These are phyloP conservation scores for Penicillium glabrum DNA, from an alignment of 2,329 filamentous ascomycete species.

Conservation along the genomic window DNA sequence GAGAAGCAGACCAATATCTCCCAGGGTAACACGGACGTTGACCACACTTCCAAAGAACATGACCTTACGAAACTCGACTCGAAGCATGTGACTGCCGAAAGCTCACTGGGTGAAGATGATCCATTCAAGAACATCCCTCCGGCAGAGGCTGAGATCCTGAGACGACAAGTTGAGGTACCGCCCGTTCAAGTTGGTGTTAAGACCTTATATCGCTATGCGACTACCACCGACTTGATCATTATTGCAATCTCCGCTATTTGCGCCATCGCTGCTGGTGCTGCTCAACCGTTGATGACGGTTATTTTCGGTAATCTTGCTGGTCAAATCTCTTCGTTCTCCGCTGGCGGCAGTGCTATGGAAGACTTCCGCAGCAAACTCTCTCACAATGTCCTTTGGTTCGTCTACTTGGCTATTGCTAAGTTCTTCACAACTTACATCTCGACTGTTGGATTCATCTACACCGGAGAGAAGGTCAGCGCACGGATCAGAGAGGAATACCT, in stretches of 20 bases:
- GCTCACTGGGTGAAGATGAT: not conserved
- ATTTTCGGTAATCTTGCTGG: not conserved
- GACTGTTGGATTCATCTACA: conserved; percentile 9
- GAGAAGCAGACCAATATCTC: not conserved
- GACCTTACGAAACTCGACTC: not conserved
- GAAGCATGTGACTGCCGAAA: not conserved
- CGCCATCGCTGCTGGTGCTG: not conserved
- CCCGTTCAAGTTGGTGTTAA: not conserved
- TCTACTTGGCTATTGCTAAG: not conserved
- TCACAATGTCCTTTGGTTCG: not conserved
- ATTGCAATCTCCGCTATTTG: not conserved
- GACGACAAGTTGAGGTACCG: not conserved
- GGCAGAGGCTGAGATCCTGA: not conserved
- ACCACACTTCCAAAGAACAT: not conserved
- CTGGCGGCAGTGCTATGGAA: not conserved
- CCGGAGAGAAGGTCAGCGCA: conserved; percentile 36
- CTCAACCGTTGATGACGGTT: conserved; percentile 1
- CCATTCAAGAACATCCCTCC: not conserved
- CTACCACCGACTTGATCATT: not conserved
- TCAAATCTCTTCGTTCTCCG: not conserved
- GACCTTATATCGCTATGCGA: conserved; percentile 1
- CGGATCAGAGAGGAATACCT: conserved; percentile 75
- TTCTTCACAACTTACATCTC: conserved; percentile 18
- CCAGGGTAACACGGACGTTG: not conserved
- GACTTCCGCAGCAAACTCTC: not conserved